Base-by-base conservation (phyloP, 371 early-diverging fungal genomes). In the Paraphysoderma sedebokerense region DNA sequence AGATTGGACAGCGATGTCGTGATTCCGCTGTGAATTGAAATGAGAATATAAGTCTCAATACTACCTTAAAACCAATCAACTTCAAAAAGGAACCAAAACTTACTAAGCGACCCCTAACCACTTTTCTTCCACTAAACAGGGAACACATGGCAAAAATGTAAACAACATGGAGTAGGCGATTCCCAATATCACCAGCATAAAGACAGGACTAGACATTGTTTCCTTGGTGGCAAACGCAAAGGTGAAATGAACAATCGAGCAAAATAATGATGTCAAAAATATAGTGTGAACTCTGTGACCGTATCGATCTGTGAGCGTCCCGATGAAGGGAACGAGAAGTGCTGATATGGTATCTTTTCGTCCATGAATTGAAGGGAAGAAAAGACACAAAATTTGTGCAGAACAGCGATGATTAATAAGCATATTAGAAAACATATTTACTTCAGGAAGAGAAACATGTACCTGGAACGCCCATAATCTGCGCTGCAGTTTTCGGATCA, bases 271-370 rank as follows among this genome's bases (percentile, higher is more conserved):
- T 30, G 61, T 63, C 5, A 57, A 30, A 12, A 62, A 29, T 5
- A 72, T 53, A 11, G 57, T 38, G 15, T 53, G 36, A 8, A 56
- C 55, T 20, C 67, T 50, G 26, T 59, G 59, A 2, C 72, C 77
- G 47, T 58, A 62, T 5, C 61, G 57, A 46, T 75, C 75, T 19
- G 68, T 66, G 44, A 75, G 55, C 30, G 54, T 53, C 20, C 78
- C 78, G 38, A 60, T 63, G 13, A 68, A 57, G 11, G 74, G 70
- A 0, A 72, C 70, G 1, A 75, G 56, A 15, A 75, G 9, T 4
- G 73, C 62, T 0, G 74, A 71, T 28, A 74, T 51, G 9, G 71
- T 56, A 48, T 74, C 78, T n/a, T n/a, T n/a, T n/a, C n/a, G n/a
- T n/a, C n/a, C n/a, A n/a, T n/a, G n/a, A n/a, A n/a, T n/a, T n/a